Evolutionary conservation across 495 filamentous ascomycete genomes (phyloP), one percentile per base, ranked within the genome.

Genomic region (Patellaria atrata): DNA sequence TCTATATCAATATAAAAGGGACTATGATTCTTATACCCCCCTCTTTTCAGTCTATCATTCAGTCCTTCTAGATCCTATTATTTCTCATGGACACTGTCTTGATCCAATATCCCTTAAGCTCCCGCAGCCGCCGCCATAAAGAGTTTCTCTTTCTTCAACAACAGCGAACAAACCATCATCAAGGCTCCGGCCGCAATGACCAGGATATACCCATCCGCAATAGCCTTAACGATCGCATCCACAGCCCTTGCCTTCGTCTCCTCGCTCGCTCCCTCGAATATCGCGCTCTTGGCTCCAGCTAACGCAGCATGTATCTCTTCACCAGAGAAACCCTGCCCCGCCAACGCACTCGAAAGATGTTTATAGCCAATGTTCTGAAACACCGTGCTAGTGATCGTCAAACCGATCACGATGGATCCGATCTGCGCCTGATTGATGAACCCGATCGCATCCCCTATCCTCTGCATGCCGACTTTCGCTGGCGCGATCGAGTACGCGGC

Each of bases 141-240:
- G 9, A 52, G 25, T 27, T 20, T 48, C 33, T 52, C 49, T 32
- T 40, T 36, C 34, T 43, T 50, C 47, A 52, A 46, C 19, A 38
- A 30, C 24, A 47, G 3, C 1, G 28, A 22, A 11, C 32, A 19
- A 1, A 43, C 18, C 18, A 47, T 8, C 4, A 37, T 37, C 8
- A 48, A 4, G 2, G 37, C 43, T 3, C 35, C 49, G 5, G 44
- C 49, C 10, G 41, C 22, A 3, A 52, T 38, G 7, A 48, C 43
- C 24, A 49, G 27, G 16, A 52, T 47, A 40, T 50, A 55, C 14
- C 47, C 47, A 29, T 43, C 41, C 3, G 21, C 8, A 19, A 55
- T 43, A 3, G 50, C 40, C 8, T 45, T 16, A 17, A 53, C 45
- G 16, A 55, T 45, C 5, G 39, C 50, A 13, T 25, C 27, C 16